Percentiles rank a stretch among this genome's conserved stretches.
These are phyloP conservation scores for Diaporthe humulicola DNA, from an alignment of 2,329 filamentous ascomycete genomes.

Conservation along the genomic window DNA sequence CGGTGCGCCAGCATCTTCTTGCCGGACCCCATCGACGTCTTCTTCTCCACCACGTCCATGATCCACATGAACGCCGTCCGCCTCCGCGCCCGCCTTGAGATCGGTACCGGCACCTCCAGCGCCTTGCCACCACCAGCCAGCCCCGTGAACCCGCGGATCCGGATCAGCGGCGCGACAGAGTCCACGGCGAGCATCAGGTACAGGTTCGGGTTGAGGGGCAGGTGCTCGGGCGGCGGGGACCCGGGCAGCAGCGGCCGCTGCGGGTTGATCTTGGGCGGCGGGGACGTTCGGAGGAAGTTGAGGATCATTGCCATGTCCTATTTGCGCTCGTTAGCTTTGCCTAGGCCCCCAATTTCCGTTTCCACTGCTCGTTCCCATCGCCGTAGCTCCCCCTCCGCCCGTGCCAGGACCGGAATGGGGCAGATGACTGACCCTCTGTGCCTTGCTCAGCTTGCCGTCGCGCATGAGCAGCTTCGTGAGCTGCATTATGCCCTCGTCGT, in stretches of 20 bases:
- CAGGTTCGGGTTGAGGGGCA: slow-evolving; percentile 89
- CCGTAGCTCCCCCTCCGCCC: slow-evolving; percentile 1
- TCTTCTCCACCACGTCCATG: slow-evolving; percentile 84
- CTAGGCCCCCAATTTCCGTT: too few species aligned
- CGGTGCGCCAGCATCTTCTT: slow-evolving; percentile 80
- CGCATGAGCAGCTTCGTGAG: slow-evolving; percentile 92
- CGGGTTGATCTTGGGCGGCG: slow-evolving; percentile 82
- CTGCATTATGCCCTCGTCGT: slow-evolving; percentile 87
- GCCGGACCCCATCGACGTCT: slow-evolving; percentile 79
- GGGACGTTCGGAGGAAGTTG: slow-evolving; percentile 84
- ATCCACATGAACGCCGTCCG: slow-evolving; percentile 91
- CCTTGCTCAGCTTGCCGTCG: slow-evolving; percentile 89
- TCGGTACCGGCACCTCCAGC: slow-evolving; percentile 84
- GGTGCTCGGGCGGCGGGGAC: slow-evolving; percentile 79
- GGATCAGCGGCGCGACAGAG: slow-evolving; percentile 89
- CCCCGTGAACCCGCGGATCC: slow-evolving; percentile 81
- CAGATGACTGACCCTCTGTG: slow-evolving; percentile 79
- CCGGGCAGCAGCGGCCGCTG: slow-evolving; percentile 80
- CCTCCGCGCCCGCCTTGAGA: slow-evolving; percentile 80
- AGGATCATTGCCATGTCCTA: slow-evolving; percentile 90
- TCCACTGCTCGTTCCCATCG: background rate
- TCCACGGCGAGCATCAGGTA: slow-evolving; percentile 94
- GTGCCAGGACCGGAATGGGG: slow-evolving; percentile 34
- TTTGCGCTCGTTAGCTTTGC: slow-evolving; percentile 36
- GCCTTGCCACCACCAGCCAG: slow-evolving; percentile 88